Percentiles rank a stretch among this genome's conserved stretches.
Conservation (phyloP, 2,329 filamentous ascomycete species). For the Ustilaginoidea virens region DNA sequence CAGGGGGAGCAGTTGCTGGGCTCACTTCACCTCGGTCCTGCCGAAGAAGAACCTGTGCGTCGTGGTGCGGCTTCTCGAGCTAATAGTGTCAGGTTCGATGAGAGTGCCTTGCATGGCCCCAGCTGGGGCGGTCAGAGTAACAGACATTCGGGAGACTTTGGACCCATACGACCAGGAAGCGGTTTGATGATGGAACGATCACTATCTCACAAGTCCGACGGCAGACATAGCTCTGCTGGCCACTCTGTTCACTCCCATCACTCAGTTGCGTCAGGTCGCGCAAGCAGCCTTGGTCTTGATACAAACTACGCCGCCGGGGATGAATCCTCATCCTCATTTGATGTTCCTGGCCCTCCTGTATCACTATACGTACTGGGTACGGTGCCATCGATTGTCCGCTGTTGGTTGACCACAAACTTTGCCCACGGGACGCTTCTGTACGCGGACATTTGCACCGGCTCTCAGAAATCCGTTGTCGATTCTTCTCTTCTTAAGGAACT, state of each 20-base stretch:
- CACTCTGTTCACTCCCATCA: constrained; percentile 55
- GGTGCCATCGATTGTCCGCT: constrained; percentile 86
- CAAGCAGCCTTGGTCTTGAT: constrained; percentile 78
- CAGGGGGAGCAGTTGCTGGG: constrained; percentile 67
- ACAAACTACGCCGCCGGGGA: constrained; percentile 46
- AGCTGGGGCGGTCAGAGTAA: constrained; percentile 67
- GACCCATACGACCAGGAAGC: constrained; percentile 61
- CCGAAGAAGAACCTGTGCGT: constrained; percentile 72
- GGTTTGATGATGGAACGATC: constrained; percentile 83
- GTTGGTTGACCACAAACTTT: constrained; percentile 85
- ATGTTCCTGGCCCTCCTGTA: constrained; percentile 62
- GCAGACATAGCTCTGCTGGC: constrained; percentile 83
- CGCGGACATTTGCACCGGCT: constrained; percentile 82
- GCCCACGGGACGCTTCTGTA: constrained; percentile 82
- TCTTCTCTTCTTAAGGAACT: constrained; percentile 60
- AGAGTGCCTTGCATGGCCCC: constrained; percentile 79
- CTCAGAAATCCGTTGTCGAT: constrained; percentile 74
- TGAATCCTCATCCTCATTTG: constrained; percentile 53
- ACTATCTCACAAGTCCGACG: constrained; percentile 89
- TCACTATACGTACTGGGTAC: constrained; percentile 75
- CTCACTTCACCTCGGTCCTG: constrained; percentile 63
- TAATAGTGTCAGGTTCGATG: constrained; percentile 95
- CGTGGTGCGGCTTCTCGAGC: constrained; percentile 80
- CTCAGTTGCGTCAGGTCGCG: constrained; percentile 63
- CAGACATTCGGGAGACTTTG: constrained; percentile 71